These are phyloP conservation scores for Monilinia vaccinii-corymbosi DNA, from an alignment of 2,329 filamentous ascomycete genomes.

Conservation along the genomic window DNA sequence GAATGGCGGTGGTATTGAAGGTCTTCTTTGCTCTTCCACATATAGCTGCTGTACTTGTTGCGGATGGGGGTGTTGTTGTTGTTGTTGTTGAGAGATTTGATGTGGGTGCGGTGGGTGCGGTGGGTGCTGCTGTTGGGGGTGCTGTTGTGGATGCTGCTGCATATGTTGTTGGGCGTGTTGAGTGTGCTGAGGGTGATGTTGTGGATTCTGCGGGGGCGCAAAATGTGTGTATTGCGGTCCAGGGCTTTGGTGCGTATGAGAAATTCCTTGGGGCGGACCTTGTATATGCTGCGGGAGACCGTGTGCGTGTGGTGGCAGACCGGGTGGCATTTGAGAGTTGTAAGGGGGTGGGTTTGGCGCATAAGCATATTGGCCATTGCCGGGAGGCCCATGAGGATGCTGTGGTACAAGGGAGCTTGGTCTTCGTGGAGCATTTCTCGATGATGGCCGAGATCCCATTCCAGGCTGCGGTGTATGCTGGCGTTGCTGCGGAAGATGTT, in stretches of 20 bases:
- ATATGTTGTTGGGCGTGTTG: slow-evolving; percentile 8
- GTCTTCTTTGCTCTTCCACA: slow-evolving; percentile 65
- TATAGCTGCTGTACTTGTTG: slow-evolving; percentile 56
- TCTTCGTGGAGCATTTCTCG: slow-evolving; percentile 69
- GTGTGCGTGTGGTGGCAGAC: slow-evolving; percentile 33
- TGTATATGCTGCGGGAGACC: slow-evolving; percentile 26
- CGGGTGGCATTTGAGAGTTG: slow-evolving; percentile 47
- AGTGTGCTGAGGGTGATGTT: slow-evolving; percentile 21
- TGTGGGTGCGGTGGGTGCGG: slow-evolving; percentile 25
- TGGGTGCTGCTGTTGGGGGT: slow-evolving; percentile 32
- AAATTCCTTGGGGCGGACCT: slow-evolving; percentile 10
- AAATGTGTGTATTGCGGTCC: slow-evolving; percentile 36
- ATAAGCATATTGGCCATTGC: slow-evolving; percentile 65
- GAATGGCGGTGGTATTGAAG: slow-evolving; percentile 64
- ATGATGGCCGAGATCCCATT: slow-evolving; percentile 65
- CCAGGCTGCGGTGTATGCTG: slow-evolving; percentile 77
- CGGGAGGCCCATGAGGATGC: slow-evolving; percentile 47
- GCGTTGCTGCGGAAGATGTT: slow-evolving; percentile 40
- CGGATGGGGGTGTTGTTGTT: slow-evolving; percentile 41
- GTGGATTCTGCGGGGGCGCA: slow-evolving; percentile 25
- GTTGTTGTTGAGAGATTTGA: slow-evolving; percentile 35
- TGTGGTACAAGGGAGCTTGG: slow-evolving; percentile 62
- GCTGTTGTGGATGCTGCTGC: slow-evolving; percentile 29
- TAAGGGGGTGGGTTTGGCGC: slow-evolving; percentile 83
- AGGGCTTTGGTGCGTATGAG: slow-evolving; percentile 30